These are phyloP conservation scores for Elsinoe australis DNA, from an alignment of 2,329 filamentous ascomycete genomes.

Conservation along the genomic window DNA sequence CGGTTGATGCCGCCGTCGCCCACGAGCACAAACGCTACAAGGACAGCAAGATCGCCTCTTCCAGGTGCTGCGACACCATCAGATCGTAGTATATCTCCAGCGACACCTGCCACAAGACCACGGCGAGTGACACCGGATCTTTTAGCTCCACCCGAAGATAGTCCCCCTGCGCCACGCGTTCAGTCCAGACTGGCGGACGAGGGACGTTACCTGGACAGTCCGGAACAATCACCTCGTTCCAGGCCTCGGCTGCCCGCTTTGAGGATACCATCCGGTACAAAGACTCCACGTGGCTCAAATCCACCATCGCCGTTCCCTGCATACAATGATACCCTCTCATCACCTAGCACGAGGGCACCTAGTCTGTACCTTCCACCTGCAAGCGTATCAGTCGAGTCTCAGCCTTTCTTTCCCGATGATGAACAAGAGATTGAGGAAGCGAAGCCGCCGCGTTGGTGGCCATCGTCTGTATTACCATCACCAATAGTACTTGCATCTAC, in stretches of 20 bases:
- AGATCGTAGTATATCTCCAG: constrained; percentile 7
- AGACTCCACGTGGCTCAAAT: constrained; percentile 29
- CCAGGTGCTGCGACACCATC: not conserved
- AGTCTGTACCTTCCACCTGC: constrained; percentile 52
- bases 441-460: constrained; percentile 65
- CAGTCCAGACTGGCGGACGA: not conserved
- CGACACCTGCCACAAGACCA: not conserved
- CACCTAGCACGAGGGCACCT: constrained; percentile 41
- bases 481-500: constrained; percentile 64
- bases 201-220: too few species aligned
- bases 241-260: constrained; percentile 36
- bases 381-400: constrained; percentile 42
- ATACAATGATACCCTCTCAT: constrained; percentile 47
- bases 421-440: constrained; percentile 25
- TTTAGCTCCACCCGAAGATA: not conserved
- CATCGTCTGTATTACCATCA: constrained; percentile 62
- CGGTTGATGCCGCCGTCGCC: constrained; percentile 16
- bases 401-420: constrained; percentile 39
- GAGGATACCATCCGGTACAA: constrained; percentile 30
- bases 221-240: constrained; percentile 25
- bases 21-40: not conserved
- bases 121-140: constrained; percentile 1
- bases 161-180: not conserved
- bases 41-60: not conserved
- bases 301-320: constrained; percentile 59